Evolutionary conservation across 805 yeast species (phyloP).

Genomic region (Cyberlindnera misumaiensis): DNA sequence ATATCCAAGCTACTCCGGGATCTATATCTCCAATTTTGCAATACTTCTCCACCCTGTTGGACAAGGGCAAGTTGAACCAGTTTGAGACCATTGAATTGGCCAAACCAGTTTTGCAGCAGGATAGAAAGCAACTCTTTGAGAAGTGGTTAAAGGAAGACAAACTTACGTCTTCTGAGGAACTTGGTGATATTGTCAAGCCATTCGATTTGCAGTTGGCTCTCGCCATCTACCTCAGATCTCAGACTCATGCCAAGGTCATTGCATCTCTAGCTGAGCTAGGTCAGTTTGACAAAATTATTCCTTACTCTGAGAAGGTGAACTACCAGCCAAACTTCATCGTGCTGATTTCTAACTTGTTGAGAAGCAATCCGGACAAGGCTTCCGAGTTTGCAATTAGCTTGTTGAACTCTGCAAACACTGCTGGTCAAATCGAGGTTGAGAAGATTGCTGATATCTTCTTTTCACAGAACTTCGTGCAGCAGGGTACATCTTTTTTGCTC

Average conservation of each 20-base stretch:
- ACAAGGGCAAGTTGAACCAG: conserved; percentile 87
- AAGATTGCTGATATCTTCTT: conserved; percentile 88
- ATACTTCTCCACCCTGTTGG: conserved; percentile 85
- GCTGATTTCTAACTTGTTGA: conserved; percentile 81
- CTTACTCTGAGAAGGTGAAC: conserved; percentile 84
- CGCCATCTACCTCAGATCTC: conserved; percentile 82
- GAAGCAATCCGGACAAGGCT: conserved; percentile 96
- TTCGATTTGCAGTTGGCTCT: conserved; percentile 80
- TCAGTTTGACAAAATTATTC: conserved; percentile 91
- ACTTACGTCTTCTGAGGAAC: conserved; percentile 89
- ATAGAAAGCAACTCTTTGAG: conserved; percentile 86
- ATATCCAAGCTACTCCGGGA: conserved; percentile 87
- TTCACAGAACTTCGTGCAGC: conserved; percentile 90
- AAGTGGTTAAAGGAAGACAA: conserved; percentile 96
- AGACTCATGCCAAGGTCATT: conserved; percentile 82
- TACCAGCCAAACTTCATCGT: conserved; percentile 88
- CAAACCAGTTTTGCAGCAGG: conserved; percentile 91
- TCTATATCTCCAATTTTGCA: conserved; percentile 90
- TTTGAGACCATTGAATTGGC: conserved; percentile 93
- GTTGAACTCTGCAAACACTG: conserved; percentile 54
- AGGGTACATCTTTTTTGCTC: conserved; percentile 93
- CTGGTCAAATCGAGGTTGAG: conserved; percentile 66
- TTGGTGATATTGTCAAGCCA: conserved; percentile 93
- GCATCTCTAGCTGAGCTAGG: conserved; percentile 90
- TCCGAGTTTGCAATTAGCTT: conserved; percentile 93